Evolutionary conservation across 2,329 filamentous ascomycete species (phyloP).

Genomic region (Alternaria panax): DNA sequence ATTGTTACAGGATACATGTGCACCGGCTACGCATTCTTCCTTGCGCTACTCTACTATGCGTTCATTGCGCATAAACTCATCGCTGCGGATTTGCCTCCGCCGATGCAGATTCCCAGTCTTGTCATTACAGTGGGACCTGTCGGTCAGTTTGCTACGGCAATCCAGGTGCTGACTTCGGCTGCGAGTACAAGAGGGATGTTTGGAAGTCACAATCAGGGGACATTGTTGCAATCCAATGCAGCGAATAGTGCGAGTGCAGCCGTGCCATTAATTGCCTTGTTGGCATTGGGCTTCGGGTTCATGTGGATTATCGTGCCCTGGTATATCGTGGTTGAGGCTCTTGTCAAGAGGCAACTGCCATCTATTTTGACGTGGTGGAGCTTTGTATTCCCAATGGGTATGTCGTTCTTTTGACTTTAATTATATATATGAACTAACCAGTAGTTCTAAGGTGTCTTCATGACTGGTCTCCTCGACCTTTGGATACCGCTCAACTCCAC

Average conservation of each 20-base stretch:
- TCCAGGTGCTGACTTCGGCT: conserved; percentile 24
- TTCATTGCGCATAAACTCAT: conserved; percentile 22
- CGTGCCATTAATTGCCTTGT: conserved; percentile 16
- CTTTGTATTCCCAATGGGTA: conserved; percentile 30
- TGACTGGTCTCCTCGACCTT: conserved; percentile 23
- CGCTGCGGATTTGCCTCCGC: conserved; percentile 22
- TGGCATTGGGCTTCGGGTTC: conserved; percentile 23
- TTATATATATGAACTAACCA: background rate
- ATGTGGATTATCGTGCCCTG: conserved; percentile 24
- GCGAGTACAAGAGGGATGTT: conserved; percentile 20
- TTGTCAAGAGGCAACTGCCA: conserved; percentile 18
- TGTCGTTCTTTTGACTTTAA: background rate
- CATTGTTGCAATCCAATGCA: conserved; percentile 19
- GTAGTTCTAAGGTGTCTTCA: conserved; percentile 16
- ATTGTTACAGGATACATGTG: conserved; percentile 27
- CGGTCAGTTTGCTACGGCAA: conserved; percentile 29
- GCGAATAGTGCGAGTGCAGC: conserved; percentile 20
- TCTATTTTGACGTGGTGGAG: conserved; percentile 29
- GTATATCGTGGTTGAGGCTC: conserved; percentile 23
- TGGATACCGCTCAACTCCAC: conserved; percentile 23
- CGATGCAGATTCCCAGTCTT: conserved; percentile 19
- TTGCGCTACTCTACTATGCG: conserved; percentile 25
- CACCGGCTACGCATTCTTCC: conserved; percentile 26
- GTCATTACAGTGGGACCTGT: conserved; percentile 22
- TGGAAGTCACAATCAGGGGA: conserved; percentile 19